These are phyloP conservation scores for Dendrostoma leiphaemia DNA, from an alignment of 2,329 filamentous ascomycete species.

Conservation along the genomic window DNA sequence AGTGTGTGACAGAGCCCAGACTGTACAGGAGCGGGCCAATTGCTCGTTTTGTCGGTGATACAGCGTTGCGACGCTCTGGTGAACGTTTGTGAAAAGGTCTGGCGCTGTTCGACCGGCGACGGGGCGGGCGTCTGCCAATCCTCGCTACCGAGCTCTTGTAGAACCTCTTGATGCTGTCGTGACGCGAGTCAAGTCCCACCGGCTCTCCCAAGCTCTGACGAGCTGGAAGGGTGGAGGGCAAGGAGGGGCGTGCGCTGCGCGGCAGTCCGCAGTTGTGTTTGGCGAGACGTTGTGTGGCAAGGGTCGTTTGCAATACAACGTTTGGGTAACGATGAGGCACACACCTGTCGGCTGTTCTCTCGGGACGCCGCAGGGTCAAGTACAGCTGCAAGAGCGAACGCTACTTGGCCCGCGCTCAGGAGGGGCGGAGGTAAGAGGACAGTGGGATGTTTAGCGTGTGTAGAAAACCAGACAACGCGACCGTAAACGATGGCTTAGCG, in stretches of 20 bases:
- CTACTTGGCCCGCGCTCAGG: not conserved
- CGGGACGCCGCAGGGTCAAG: conserved; percentile 1
- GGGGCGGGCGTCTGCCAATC: conserved; percentile 22
- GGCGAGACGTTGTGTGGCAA: no score
- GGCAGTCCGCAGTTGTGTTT: conserved; percentile 9
- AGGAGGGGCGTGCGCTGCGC: conserved; percentile 11
- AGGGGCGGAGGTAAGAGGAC: not conserved
- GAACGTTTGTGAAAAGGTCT: conserved; percentile 8
- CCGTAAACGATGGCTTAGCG: no score
- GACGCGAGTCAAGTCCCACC: conserved; percentile 32
- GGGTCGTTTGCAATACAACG: no score
- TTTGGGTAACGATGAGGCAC: no score
- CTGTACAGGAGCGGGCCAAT: conserved; percentile 19
- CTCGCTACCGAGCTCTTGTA: conserved; percentile 37
- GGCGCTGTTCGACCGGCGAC: conserved; percentile 23
- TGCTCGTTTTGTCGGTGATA: conserved; percentile 24
- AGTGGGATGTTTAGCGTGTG: no score
- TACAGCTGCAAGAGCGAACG: not conserved
- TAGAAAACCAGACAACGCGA: not conserved
- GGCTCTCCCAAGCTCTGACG: conserved; percentile 23
- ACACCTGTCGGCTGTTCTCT: conserved; percentile 3
- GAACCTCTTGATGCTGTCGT: conserved; percentile 38
- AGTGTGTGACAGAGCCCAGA: conserved; percentile 22
- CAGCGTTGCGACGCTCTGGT: conserved; percentile 13
- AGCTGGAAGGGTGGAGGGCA: conserved; percentile 10